Conservation (phyloP, 2,329 filamentous ascomycete species). For the Aspergillus viridinutans region DNA sequence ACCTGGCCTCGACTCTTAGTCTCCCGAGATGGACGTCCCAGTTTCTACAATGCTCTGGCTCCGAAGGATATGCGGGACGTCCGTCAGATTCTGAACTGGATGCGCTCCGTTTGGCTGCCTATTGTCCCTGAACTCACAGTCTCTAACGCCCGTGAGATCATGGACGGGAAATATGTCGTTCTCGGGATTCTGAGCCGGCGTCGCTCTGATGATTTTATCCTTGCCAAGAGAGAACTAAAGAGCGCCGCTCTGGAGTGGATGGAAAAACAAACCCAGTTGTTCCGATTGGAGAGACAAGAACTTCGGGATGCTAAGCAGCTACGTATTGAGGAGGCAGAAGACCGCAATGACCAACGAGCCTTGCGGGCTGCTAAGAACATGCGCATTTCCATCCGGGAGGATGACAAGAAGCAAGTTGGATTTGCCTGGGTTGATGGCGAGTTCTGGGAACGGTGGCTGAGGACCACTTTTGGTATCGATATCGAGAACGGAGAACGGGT, state of each 20-base stretch:
- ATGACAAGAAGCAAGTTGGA: slow-evolving; percentile 79
- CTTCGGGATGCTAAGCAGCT: slow-evolving; percentile 91
- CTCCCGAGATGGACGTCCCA: slow-evolving; percentile 80
- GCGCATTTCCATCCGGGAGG: slow-evolving; percentile 82
- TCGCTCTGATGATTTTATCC: slow-evolving; percentile 71
- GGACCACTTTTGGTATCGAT: slow-evolving; percentile 90
- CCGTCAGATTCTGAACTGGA: slow-evolving; percentile 77
- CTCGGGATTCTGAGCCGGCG: slow-evolving; percentile 81
- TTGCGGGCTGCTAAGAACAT: slow-evolving; percentile 84
- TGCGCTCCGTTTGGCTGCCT: slow-evolving; percentile 93
- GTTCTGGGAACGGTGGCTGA: slow-evolving; percentile 97
- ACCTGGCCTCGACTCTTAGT: slow-evolving; percentile 95
- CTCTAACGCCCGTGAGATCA: slow-evolving; percentile 87
- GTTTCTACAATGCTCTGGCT: slow-evolving; percentile 81
- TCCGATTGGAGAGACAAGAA: slow-evolving; percentile 90
- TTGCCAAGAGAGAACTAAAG: slow-evolving; percentile 85
- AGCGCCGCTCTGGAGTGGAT: slow-evolving; percentile 96
- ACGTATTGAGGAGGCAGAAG: slow-evolving; percentile 92
- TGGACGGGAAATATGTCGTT: slow-evolving; percentile 93
- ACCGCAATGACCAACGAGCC: slow-evolving; percentile 84
- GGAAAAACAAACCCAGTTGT: slow-evolving; percentile 87
- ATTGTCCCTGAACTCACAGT: slow-evolving; percentile 92
- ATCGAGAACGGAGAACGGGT: slow-evolving; percentile 82
- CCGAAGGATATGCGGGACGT: slow-evolving; percentile 91
- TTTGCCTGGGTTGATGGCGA: slow-evolving; percentile 97